Conservation (phyloP, 306 rosid genomes). For the Geum urbanum region DNA sequence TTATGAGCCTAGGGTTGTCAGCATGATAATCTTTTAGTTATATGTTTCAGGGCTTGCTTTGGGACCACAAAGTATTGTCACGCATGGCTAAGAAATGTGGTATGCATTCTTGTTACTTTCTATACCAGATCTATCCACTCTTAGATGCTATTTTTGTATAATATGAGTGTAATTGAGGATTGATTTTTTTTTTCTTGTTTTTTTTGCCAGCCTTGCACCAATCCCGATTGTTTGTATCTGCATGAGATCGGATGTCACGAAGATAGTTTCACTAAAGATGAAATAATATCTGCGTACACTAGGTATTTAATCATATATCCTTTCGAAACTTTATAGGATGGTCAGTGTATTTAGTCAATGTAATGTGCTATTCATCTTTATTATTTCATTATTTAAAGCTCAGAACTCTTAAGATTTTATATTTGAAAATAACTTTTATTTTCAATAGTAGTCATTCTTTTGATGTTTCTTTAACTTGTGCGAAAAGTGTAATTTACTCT, state of each 20-base stretch:
- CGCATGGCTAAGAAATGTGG: constrained; percentile 97
- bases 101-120: constrained; percentile 33
- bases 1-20: background rate
- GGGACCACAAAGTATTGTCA: constrained; percentile 99
- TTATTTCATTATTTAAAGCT: too few species aligned
- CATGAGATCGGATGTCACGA: constrained; percentile 88
- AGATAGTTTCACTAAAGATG: constrained; percentile 97
- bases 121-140: too few species aligned
- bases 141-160: constrained; percentile 1
- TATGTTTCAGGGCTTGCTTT: constrained; percentile 80
- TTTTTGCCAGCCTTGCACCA: constrained; percentile 83
- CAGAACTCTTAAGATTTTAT: too few species aligned
- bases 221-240: constrained; percentile 93
- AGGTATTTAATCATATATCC: constrained; percentile 41
- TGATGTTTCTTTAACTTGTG: too few species aligned
- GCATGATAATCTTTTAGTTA: background rate
- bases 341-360: background rate
- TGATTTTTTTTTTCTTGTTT: constrained; percentile 12
- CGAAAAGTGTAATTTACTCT: too few species aligned
- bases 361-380: too few species aligned
- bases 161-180: constrained; percentile 14
- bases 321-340: background rate
- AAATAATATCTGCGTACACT: constrained; percentile 80
- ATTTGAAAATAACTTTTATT: too few species aligned
- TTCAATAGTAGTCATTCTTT: too few species aligned